Percentiles rank a stretch among this genome's conserved stretches.
phyloP scores from a whole-genome alignment of 192 early-diverging fungal species.

The Umbelopsis sp. region DNA sequence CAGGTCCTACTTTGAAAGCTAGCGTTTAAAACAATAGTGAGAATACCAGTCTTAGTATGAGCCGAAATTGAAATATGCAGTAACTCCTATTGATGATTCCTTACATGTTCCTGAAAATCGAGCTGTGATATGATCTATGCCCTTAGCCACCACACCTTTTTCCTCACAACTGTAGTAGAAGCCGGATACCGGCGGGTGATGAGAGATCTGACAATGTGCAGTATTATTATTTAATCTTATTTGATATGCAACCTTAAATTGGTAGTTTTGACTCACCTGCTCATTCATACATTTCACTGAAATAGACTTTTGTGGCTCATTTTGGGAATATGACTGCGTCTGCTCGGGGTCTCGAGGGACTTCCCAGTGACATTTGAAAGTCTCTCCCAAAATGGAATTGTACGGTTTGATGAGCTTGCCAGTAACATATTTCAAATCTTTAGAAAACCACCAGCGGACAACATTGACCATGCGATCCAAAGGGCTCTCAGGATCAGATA shows the following conservation, averaged over 20 bases:
- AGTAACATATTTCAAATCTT: slow-evolving; percentile 61
- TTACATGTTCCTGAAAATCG: slow-evolving; percentile 72
- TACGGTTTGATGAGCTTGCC: slow-evolving; percentile 81
- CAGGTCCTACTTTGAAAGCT: slow-evolving; percentile 68
- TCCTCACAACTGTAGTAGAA: slow-evolving; percentile 81
- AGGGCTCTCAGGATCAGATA: slow-evolving; percentile 62
- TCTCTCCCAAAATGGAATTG: slow-evolving; percentile 91
- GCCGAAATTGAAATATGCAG: neutral
- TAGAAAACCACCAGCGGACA: slow-evolving; percentile 74
- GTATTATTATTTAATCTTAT: slow-evolving; percentile 44
- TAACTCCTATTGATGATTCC: neutral
- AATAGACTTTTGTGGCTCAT: slow-evolving; percentile 24
- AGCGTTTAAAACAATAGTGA: neutral
- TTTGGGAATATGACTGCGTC: neutral
- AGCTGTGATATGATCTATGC: slow-evolving; percentile 73
- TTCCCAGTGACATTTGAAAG: slow-evolving; percentile 79
- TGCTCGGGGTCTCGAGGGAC: slow-evolving; percentile 62
- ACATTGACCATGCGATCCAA: slow-evolving; percentile 71
- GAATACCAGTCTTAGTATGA: neutral
- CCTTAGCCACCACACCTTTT: slow-evolving; percentile 66
- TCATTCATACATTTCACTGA: slow-evolving; percentile 62
- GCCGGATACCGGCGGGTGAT: slow-evolving; percentile 89
- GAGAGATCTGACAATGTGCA: slow-evolving; percentile 86
- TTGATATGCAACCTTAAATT: neutral
- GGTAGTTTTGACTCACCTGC: slow-evolving; percentile 42